Evolutionary conservation across 768 basidiomycete genomes (phyloP), one percentile per base, ranked within the genome.

Genomic region (Hortiboletus campestris): DNA sequence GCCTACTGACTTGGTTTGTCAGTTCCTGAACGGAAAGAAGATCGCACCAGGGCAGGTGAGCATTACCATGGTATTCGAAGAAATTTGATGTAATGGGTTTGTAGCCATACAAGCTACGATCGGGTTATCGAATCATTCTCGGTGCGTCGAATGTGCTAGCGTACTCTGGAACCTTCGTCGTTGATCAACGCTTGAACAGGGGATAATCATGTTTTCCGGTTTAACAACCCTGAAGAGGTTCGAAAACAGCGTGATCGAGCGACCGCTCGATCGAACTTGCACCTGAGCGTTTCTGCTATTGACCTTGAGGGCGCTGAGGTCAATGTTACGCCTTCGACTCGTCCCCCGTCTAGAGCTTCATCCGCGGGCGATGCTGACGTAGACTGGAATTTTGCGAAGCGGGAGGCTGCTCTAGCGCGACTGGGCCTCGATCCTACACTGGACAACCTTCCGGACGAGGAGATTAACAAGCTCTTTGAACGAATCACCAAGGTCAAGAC

Each of bases 381-480:
- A 42, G 97, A 99, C 70, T 99, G 97, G 97, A 90, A 85, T n/a
- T 98, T 86, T 70, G 97, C 97, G 7, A 90, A 91, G 68, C 84
- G 94, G 9, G 97, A 99, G 73, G 94, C 94, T 6, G 95, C 93
- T 4, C 78, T 94, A 36, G 89, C 91, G 2, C 81, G 88, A 46
- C 77, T 97, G 17, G 94, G 94, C 4, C 73, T 91, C 34, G 92
- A 96, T 64, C 92, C 96, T 16, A 82, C 90, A 14, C 80, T 99
- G 25, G 94, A 98, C 71, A 91, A 88, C 64, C 80, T 99, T 22
- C 92, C 91, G 0, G 96, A 99, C 70, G 91, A 94, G 57, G 96
- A 98, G 67, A 79, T 99, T 47, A 92, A 94, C 78, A 92, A 89
- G 63, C 78, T 96, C 29, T 98, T 88, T 70, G 91, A 98, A 74